Base-by-base conservation (phyloP, 164 flowering plant species). In the Magnolia officinalis region DNA sequence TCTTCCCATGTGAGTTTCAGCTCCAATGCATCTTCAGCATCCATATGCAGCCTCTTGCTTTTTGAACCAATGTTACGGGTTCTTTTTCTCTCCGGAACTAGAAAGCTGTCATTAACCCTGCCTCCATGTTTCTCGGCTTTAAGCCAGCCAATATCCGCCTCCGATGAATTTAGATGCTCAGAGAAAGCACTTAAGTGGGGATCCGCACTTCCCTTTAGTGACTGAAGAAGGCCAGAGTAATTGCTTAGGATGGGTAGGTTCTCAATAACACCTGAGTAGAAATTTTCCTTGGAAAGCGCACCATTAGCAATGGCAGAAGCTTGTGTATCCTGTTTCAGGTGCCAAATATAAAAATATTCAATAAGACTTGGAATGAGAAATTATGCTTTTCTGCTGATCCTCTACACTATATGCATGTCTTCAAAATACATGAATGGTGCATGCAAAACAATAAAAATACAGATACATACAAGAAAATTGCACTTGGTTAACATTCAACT, bases 1-100 rank as follows among this genome's bases (percentile, higher is more conserved):
- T 96, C 99, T 81, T 92, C 97, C 99, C 99, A 96, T 37, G 98
- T 92, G 72, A 92, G 85, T 81, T 87, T 89, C 67, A 96, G 84
- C 86, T 92, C 97, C 88, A 88, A 13, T 68, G 92, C 93, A 85
- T 92, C 97, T 74, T 91, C 95, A 82, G 80, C 88, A 76, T 91
- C 88, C 76, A 96, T 92, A 50, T 86, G 88, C 82, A 90, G 77
- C 86, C 99, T 88, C 86, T 90, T 91, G 78, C 85, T 90, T 84
- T 96, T 94, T 21, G 89, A 83, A 65, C 99, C 91, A 72, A 96
- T 89, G 61, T 91, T 91, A 55, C 92, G 87, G 65, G 85, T 81
- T 80, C 85, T 88, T 81, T 87, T 90, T 82, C 86, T 92, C 76
- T 89, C 95, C 65, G 79, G 75, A 58, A 86, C 75, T 65, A 80